Base-by-base conservation (phyloP, 768 basidiomycete genomes). In the Calvatia gigantea region DNA sequence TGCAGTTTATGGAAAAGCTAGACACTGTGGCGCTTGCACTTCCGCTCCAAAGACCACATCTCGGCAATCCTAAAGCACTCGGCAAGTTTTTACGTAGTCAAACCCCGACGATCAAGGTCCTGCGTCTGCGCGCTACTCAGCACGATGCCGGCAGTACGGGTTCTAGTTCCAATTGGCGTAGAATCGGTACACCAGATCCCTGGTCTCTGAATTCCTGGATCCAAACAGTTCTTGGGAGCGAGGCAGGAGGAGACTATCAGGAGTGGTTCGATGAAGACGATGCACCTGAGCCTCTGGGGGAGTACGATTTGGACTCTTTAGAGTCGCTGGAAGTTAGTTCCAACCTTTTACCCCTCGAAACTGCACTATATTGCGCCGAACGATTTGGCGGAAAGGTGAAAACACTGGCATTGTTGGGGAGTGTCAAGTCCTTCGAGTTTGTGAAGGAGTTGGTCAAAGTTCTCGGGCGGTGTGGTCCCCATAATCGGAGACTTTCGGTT, bases 51-150 rank as follows among this genome's bases (percentile, higher is more conserved):
- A 50, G 63, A 12, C 70, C 70, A 0, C 75, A 79, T 48, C 70
- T 80, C n/a, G 78, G 77, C 2, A 59, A 74, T 48, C 73, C 76
- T 8, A 54, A 60, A 29, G 73, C 70, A 21, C 61, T 78, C 14
- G 61, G 70, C 4, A 48, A 64, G 6, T 74, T 79, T 58, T 63
- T 80, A 39, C 60, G 66, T 23, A 65, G 67, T 12, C 74, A 79
- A 52, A 61, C 67, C 15, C 50, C 56, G 6, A 71, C 67, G 2
- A 69, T 80, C 25, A 64, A 66, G 6, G 65, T 66, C 14, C 71
- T 80, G 14, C 64, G 69, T 7, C 63, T 80, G 14, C 74, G 77
- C 46, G 76, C 73, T 3, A 74, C 75, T 14, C 75, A 78, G 54
- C 73, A 70, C 56, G 70, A 73, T 31, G 73, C 43, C 6, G 44